Evolutionary conservation across 139 green algal species (phyloP).

Genomic region (Micromonas pusilla): DNA sequence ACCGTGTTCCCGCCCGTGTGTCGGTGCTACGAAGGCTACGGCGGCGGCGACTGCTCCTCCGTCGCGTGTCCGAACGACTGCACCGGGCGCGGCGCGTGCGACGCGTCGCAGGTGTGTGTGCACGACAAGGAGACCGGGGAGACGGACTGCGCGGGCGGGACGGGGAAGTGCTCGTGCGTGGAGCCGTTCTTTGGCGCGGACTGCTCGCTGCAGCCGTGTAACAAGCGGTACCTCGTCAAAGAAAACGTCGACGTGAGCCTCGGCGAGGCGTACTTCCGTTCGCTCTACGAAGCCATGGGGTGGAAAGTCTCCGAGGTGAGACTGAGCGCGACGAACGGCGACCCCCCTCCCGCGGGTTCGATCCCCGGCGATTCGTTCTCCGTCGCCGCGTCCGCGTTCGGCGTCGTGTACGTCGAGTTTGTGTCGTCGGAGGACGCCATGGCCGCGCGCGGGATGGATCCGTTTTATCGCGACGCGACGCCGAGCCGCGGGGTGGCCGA

Average conservation of each 20-base stretch:
- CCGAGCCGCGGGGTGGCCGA: conserved; percentile 3
- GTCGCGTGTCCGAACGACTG: conserved; percentile 19
- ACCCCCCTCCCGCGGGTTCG: background rate
- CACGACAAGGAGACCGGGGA: conserved; percentile 12
- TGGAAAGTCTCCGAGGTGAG: background rate
- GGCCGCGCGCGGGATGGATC: background rate
- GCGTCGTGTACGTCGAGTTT: conserved; percentile 12
- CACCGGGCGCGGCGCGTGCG: conserved; percentile 21
- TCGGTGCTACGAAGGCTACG: conserved; percentile 24
- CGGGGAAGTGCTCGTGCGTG: conserved; percentile 21
- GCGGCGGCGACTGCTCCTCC: conserved; percentile 15
- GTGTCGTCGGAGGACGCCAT: background rate
- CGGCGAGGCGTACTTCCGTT: background rate
- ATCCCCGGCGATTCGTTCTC: background rate
- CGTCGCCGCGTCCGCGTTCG: background rate
- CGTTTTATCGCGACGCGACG: background rate
- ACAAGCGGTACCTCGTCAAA: conserved; percentile 1
- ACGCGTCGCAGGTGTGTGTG: conserved; percentile 6
- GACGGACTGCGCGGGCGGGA: conserved; percentile 19
- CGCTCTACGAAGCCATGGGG: background rate
- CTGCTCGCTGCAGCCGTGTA: conserved; percentile 8
- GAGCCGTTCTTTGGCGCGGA: conserved; percentile 17
- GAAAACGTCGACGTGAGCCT: background rate
- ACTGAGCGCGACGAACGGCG: conserved; percentile 11
- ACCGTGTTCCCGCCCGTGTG: conserved; percentile 14